Conservation (phyloP, 495 filamentous ascomycete species). For the Talaromyces ruber region DNA sequence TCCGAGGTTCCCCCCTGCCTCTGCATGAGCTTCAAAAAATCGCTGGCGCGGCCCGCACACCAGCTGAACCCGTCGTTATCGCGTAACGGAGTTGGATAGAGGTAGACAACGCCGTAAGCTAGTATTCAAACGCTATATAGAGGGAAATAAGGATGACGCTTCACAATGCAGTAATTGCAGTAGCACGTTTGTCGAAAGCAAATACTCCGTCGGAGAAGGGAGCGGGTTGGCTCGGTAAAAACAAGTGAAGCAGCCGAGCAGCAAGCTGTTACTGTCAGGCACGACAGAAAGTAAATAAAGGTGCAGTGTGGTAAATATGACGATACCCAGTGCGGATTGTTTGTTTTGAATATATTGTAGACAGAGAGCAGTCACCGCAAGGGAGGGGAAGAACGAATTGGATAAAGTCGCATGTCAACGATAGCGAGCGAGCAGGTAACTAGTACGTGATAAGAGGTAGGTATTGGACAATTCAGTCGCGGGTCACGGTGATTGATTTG, state of each 20-base stretch:
- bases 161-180: neutral
- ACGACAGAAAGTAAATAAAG: neutral
- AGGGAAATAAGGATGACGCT: neutral
- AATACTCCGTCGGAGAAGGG: neutral
- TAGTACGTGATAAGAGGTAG: neutral
- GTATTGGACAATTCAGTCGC: neutral
- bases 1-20: slow-evolving; percentile 7
- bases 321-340: neutral
- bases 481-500: neutral
- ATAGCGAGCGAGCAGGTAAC: neutral
- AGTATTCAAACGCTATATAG: neutral
- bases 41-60: slow-evolving; percentile 1
- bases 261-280: neutral
- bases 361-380: neutral
- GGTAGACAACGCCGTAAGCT: neutral
- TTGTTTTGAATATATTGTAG: neutral
- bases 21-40: slow-evolving; percentile 22
- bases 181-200: neutral
- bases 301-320: neutral
- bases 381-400: neutral
- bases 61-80: neutral
- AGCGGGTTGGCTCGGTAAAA: neutral
- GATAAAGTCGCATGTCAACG: neutral
- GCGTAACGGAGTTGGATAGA: neutral
- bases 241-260: neutral